Evolutionary conservation across 2,329 filamentous ascomycete genomes (phyloP).

Genomic region (Aspergillus piperis): DNA sequence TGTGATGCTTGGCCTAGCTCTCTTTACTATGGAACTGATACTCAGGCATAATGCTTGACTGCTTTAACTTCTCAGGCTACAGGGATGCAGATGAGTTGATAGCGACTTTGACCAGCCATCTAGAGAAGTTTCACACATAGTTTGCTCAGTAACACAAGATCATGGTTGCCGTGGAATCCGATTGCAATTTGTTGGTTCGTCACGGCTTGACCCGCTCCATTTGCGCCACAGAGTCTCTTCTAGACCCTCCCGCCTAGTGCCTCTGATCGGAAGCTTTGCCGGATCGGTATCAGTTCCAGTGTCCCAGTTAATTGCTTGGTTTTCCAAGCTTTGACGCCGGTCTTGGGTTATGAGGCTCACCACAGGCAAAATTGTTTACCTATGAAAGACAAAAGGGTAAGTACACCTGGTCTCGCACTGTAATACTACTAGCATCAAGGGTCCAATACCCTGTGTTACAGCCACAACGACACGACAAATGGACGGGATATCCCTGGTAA

Average conservation of each 20-base stretch:
- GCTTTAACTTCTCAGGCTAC: background rate
- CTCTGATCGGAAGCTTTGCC: slow-evolving; percentile 3
- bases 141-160: background rate
- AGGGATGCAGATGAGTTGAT: background rate
- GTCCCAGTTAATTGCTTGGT: background rate
- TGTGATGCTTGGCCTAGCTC: background rate
- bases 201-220: slow-evolving; percentile 1
- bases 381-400: background rate
- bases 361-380: background rate
- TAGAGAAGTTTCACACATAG: background rate
- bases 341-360: background rate
- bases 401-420: background rate
- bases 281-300: slow-evolving; percentile 3
- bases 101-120: background rate
- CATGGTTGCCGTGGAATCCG: background rate
- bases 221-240: slow-evolving; percentile 1
- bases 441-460: background rate
- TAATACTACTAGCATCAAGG: background rate
- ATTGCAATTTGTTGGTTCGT: background rate
- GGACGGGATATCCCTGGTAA: background rate
- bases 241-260: background rate
- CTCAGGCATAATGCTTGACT: background rate
- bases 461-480: background rate
- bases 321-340: background rate
- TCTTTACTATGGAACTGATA: background rate